Base-by-base conservation (phyloP, 768 basidiomycete genomes). In the Mycena polygramma region DNA sequence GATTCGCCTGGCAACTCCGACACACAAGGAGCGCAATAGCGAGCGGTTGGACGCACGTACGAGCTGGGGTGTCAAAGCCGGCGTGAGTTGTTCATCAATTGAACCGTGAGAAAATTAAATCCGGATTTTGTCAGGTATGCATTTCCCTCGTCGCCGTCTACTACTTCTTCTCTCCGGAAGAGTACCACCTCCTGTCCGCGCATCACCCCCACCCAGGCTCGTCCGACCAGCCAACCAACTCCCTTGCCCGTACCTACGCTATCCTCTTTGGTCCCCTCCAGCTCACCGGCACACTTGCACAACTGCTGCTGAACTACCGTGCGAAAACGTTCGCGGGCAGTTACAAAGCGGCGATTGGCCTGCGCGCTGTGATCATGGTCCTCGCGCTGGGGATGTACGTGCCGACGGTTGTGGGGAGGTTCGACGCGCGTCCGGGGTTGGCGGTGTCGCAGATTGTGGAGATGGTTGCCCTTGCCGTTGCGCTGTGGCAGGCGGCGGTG, bases 291-390 rank as follows among this genome's bases (percentile, higher is more conserved):
- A 48, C 4, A 11, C 9, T 66, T 1, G 52, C 67, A 2, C 73
- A 74, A 55, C 2, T 74, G 2, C 46, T 66, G 19, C 64, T 74
- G 26, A 74, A 74, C 52, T 67, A 74, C 43, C 73, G 63, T 24
- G 24, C 53, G 13, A 68, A 37, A 60, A 71, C 43, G 2, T 74
- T 69, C 39, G 70, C 70, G 7, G 73, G 73, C 8, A 43, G 61
- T 15, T 71, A 71, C 59, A 74, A 74, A 52, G 37, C 58, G 11
- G 37, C 67, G 19, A 64, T 68, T 20, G 36, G 37, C 4, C 20
- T 71, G 30, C 67, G 57, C 22, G 53, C 37, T 22, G 49, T 66
- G 5, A 36, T 30, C 10, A 10, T 36, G 48, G 14, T 59, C n/a
- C 41, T 71, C 22, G 19, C 10, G 45, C 30, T 72, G 52, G 37